Percentiles rank a stretch among this genome's conserved stretches.
Evolutionary conservation across 1,284 basidiomycete genomes (phyloP).

Genomic region (Trichosporon sp.): DNA sequence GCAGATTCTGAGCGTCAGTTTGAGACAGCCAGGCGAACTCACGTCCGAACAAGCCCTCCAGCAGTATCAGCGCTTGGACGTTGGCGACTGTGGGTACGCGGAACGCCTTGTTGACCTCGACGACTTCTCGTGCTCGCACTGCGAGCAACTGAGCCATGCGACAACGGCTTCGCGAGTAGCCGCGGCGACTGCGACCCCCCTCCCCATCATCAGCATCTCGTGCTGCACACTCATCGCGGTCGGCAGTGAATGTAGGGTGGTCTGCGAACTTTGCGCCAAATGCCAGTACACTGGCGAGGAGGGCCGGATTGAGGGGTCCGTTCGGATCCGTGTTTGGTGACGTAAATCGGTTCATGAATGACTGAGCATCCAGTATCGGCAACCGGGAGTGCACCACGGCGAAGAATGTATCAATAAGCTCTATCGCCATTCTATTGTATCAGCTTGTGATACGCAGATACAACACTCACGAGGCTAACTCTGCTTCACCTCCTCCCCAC

Average conservation of each 20-base stretch:
- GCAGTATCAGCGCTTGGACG: conserved; percentile 49
- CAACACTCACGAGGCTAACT: conserved; percentile 22
- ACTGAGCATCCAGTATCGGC: conserved; percentile 68
- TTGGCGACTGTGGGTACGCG: conserved; percentile 72
- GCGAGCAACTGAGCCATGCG: conserved; percentile 69
- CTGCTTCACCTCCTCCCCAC: conserved; percentile 22
- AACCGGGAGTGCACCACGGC: conserved; percentile 75
- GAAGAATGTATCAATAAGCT: conserved; percentile 70
- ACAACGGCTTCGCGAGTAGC: conserved; percentile 50
- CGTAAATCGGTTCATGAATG: conserved; percentile 58
- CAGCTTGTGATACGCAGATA: not conserved
- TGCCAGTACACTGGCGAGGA: conserved; percentile 80
- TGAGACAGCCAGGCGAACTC: conserved; percentile 13
- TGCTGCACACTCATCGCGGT: conserved; percentile 56
- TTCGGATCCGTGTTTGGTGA: conserved; percentile 35
- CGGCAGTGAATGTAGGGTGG: conserved; percentile 69
- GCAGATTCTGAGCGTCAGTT: conserved; percentile 7
- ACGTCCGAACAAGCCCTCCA: conserved; percentile 39
- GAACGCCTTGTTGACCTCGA: conserved; percentile 77
- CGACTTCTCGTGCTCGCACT: conserved; percentile 70
- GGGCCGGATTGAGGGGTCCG: conserved; percentile 59
- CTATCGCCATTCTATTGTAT: conserved; percentile 64
- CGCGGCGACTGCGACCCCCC: conserved; percentile 10
- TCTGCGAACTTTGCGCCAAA: conserved; percentile 91
- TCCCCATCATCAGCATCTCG: conserved; percentile 18